Evolutionary conservation across 257 asterid genomes (phyloP).

Genomic region (Leptodermis oblonga): DNA sequence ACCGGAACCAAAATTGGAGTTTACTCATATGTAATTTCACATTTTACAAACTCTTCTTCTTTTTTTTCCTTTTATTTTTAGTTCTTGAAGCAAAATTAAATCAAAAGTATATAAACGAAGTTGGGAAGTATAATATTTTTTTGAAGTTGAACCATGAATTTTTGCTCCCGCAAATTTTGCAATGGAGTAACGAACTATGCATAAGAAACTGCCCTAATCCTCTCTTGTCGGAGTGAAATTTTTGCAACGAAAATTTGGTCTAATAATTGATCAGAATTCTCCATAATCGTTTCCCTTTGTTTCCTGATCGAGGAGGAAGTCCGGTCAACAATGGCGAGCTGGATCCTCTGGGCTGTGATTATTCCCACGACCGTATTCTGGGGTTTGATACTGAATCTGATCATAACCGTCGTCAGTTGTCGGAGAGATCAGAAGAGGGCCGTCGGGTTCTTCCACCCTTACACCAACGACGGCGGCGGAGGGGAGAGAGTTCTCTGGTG

Average conservation of each 20-base stretch:
- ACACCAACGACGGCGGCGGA: constrained; percentile 98
- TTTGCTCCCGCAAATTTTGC: constrained; percentile 4
- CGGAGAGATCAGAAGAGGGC: constrained; percentile 49
- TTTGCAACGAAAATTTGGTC: not conserved
- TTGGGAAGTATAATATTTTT: too few species aligned
- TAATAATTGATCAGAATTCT: not conserved
- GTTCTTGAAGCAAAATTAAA: too few species aligned
- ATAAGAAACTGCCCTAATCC: not conserved
- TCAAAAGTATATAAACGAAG: too few species aligned
- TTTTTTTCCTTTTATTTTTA: too few species aligned
- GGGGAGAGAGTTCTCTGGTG: constrained; percentile 98
- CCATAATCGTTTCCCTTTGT: not conserved
- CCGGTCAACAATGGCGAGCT: constrained; percentile 16
- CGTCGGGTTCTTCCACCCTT: constrained; percentile 81
- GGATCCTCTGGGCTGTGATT: not conserved
- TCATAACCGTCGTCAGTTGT: constrained; percentile 16
- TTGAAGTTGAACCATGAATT: too few species aligned
- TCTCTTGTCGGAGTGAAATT: constrained; percentile 2
- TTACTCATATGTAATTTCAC: too few species aligned
- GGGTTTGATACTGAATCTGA: constrained; percentile 14
- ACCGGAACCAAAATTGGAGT: too few species aligned
- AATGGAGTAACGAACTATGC: constrained; percentile 2
- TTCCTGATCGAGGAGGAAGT: not conserved
- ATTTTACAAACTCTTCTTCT: too few species aligned
- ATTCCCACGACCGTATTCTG: constrained; percentile 7